Evolutionary conservation across 2,329 filamentous ascomycete species (phyloP), one percentile per base, ranked within the genome.

Genomic region (Chlorencoelia australis): DNA sequence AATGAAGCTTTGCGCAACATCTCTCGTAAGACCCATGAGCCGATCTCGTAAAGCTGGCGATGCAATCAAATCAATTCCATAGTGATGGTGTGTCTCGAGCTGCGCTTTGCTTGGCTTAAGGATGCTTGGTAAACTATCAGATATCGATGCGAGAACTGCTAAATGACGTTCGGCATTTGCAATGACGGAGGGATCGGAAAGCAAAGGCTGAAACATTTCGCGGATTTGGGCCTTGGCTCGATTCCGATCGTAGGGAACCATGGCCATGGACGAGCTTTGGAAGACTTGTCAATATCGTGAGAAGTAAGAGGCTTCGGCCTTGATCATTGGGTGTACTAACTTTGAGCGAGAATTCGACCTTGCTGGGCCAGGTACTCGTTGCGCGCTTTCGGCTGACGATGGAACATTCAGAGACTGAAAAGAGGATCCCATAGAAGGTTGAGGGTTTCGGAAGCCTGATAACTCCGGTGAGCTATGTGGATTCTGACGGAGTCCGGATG

Each of bases 31-130:
- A 11, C 45, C 48, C 39, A 64, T 55, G 5, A 65, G 47, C 4
- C 54, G 49, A 31, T 64, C 59, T 29, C 62, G 54, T n/a, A 65
- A 48, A 5, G 46, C 42, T 4, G 58, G 59, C 6, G 61, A 63
- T 8, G 62, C 59, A 13, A 64, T 52, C 51, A 63, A 51, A 41
- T 65, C 61, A 37, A 65, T 62, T 34, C 58, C 61, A 33, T 56
- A 59, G 43, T 60, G 60, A 38, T 65, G 62, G 11, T 60, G 55
- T 3, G 54, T 62, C 16, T 55, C 52, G 5, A 64, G 54, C 38
- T 65, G 62, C 17, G 55, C 43, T 39, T 55, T 50, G n/a, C 52
- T 61, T 4, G 61, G 61, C 42, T 58, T 59, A 5, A 65, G 44
- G 7, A 51, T 32, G 13, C 30, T 35, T 1, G 61, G 60, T 13